phyloP scores from a whole-genome alignment of 805 yeast genomes.

The Yarrowia osloensis region DNA sequence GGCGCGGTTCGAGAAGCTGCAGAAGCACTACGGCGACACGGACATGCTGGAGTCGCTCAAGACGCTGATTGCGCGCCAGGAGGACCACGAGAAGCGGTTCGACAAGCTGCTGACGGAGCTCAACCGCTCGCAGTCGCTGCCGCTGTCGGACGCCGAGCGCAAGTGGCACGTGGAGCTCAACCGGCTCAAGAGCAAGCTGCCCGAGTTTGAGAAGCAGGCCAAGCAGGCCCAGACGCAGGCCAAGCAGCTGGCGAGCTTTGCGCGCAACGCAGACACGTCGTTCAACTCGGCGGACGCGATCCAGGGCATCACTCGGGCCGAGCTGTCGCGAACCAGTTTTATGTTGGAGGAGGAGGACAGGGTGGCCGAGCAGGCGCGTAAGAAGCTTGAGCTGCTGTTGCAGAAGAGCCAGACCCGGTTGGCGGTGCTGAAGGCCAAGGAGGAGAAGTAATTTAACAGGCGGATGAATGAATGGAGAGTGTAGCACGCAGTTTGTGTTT shows the following conservation, averaged over 20 bases:
- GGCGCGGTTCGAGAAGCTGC: slow-evolving; percentile 33
- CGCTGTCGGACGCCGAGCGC: slow-evolving; percentile 48
- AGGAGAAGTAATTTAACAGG: background rate
- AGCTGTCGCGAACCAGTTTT: slow-evolving; percentile 5
- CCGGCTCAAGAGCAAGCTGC: slow-evolving; percentile 37
- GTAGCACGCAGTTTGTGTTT: no score
- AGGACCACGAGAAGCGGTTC: slow-evolving; percentile 42
- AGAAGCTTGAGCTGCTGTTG: background rate
- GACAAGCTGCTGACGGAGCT: slow-evolving; percentile 38
- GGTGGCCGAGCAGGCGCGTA: background rate
- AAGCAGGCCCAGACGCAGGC: slow-evolving; percentile 31
- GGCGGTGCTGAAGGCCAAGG: slow-evolving; percentile 3
- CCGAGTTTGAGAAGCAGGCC: slow-evolving; percentile 33
- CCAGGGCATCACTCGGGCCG: slow-evolving; percentile 3
- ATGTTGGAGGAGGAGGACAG: slow-evolving; percentile 13
- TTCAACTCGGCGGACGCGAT: background rate
- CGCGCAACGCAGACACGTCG: background rate
- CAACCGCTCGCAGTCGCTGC: slow-evolving; percentile 36
- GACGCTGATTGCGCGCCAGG: slow-evolving; percentile 43
- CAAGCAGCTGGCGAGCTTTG: background rate
- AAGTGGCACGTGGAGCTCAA: slow-evolving; percentile 51
- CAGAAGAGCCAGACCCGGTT: background rate
- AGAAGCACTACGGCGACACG: background rate
- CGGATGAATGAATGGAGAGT: no score
- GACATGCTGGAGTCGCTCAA: slow-evolving; percentile 35